Conservation (phyloP, 331 rosid species). For the Rosa hybrid region DNA sequence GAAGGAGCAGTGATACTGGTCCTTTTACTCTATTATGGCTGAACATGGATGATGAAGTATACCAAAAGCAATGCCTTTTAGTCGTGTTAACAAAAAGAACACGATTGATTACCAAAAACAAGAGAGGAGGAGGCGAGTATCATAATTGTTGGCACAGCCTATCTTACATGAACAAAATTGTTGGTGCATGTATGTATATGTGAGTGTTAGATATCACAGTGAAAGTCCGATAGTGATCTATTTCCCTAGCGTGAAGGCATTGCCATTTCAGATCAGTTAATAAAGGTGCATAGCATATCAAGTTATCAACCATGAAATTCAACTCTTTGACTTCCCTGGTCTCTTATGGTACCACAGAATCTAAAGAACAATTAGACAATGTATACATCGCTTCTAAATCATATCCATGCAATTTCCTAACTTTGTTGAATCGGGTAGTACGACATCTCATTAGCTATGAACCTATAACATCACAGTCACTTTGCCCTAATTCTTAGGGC, state of each 20-base stretch:
- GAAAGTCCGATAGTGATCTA: neutral
- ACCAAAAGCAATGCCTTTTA: neutral
- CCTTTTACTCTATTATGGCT: neutral
- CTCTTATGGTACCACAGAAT: neutral
- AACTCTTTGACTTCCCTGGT: neutral
- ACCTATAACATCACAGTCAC: conserved; percentile 32
- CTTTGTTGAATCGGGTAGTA: neutral
- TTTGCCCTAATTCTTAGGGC: conserved; percentile 33
- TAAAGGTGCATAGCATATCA: neutral
- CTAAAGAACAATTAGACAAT: neutral
- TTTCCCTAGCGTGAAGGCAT: neutral
- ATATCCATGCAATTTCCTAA: neutral
- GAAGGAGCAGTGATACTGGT: neutral
- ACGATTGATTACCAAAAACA: neutral
- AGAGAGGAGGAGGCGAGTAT: neutral
- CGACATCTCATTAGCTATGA: conserved; percentile 6
- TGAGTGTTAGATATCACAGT: neutral
- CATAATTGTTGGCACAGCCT: neutral
- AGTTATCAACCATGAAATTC: neutral
- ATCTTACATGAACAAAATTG: neutral
- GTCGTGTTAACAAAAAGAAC: neutral
- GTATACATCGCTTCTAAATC: neutral
- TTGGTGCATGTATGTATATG: neutral
- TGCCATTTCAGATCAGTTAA: neutral
- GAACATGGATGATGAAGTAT: neutral